A percentile compares a stretch with the other conserved stretches of the same genome.
phyloP scores from a whole-genome alignment of 352 stramenopile species.

The Globisporangium cystogenes region DNA sequence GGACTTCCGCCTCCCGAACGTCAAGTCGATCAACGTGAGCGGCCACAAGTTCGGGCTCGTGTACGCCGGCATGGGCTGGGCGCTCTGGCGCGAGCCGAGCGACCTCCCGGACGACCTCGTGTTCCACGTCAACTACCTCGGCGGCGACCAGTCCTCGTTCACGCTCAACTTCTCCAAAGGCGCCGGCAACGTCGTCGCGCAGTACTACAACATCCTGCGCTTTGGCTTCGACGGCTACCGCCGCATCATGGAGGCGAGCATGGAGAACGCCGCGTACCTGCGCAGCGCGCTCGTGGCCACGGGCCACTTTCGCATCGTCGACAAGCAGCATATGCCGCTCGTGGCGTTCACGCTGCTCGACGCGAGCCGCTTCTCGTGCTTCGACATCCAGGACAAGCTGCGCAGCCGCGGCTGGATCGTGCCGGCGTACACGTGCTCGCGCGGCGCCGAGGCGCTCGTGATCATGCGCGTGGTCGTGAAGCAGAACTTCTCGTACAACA shows the following conservation, averaged over 20 bases:
- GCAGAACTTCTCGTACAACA: slow-evolving; percentile 87
- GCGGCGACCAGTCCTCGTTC: slow-evolving; percentile 88
- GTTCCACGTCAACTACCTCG: slow-evolving; percentile 92
- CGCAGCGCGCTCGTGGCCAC: slow-evolving; percentile 68
- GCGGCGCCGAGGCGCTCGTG: slow-evolving; percentile 69
- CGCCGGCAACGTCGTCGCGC: slow-evolving; percentile 82
- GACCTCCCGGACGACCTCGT: slow-evolving; percentile 86
- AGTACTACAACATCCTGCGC: slow-evolving; percentile 94
- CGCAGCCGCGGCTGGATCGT: slow-evolving; percentile 87
- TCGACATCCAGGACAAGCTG: slow-evolving; percentile 89
- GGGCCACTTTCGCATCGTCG: slow-evolving; percentile 83
- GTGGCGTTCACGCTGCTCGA: slow-evolving; percentile 86
- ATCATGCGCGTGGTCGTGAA: slow-evolving; percentile 91
- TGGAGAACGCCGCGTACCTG: slow-evolving; percentile 82
- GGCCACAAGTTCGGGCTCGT: slow-evolving; percentile 93
- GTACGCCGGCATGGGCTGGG: slow-evolving; percentile 92
- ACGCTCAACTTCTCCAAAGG: slow-evolving; percentile 94
- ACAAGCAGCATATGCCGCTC: slow-evolving; percentile 90
- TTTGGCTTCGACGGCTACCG: slow-evolving; percentile 89
- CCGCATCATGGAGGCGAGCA: slow-evolving; percentile 86
- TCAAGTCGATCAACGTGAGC: slow-evolving; percentile 93
- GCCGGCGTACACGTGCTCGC: slow-evolving; percentile 86
- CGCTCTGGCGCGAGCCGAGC: slow-evolving; percentile 78
- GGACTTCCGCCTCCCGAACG: slow-evolving; percentile 89
- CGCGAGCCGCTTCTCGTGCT: slow-evolving; percentile 77